A percentile compares a stretch with the other conserved stretches of the same genome.
These are phyloP conservation scores for Crithidia sp. DNA, from an alignment of 208 protist genomes.

Conservation along the genomic window DNA sequence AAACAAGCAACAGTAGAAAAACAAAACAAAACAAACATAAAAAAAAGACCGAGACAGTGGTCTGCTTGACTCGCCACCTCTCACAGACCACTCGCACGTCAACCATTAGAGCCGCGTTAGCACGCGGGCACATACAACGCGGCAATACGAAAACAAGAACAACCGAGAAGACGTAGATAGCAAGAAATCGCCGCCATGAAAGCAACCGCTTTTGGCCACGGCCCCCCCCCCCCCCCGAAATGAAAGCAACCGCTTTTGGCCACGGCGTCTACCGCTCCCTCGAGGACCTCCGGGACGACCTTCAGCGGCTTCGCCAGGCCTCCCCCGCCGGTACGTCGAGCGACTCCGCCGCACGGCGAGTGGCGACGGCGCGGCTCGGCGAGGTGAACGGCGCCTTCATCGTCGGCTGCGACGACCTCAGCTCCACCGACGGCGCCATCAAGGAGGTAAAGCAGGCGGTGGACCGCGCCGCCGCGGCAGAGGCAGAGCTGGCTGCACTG, in stretches of 20 bases:
- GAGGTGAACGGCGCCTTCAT: conserved; percentile 22
- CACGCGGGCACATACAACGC: no score
- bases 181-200: conserved; percentile 11
- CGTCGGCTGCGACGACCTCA: conserved; percentile 20
- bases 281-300: conserved; percentile 8
- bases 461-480: conserved; percentile 6
- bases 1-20: neutral
- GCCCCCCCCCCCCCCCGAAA: conserved; percentile 16
- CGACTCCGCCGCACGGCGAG: neutral
- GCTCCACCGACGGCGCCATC: conserved; percentile 10
- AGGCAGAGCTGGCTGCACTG: conserved; percentile 28
- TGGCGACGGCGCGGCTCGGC: conserved; percentile 10
- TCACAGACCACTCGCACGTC: no score
- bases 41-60: no score
- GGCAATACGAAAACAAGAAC: no score
- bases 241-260: conserved; percentile 15
- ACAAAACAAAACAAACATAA: neutral
- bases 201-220: conserved; percentile 6
- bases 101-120: no score
- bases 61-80: no score
- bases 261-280: conserved; percentile 18
- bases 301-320: neutral
- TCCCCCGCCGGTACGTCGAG: neutral
- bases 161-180: neutral
- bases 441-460: conserved; percentile 24